Base-by-base conservation (phyloP, 192 early-diverging fungal species). In the Spizellomyces sp. region DNA sequence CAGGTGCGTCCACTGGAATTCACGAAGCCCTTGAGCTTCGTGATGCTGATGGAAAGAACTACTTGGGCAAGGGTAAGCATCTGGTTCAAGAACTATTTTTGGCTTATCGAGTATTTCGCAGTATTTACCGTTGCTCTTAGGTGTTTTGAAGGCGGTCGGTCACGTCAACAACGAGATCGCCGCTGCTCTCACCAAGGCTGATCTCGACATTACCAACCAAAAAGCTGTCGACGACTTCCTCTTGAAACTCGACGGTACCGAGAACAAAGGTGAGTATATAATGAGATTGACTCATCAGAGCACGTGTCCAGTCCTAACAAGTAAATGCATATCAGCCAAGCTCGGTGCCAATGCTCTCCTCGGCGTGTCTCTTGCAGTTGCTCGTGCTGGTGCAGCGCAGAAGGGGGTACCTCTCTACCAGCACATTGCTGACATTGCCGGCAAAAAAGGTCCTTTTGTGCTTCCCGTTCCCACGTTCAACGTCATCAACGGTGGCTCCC, bases 21-120 rank as follows among this genome's bases (percentile, higher is more conserved):
- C 92, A 99, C 85, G 97, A 99, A 86, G 97, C 97, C 58, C 86
- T 98, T 36, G 97, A 99, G 87, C 92, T 99, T 62, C 95, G 97
- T 79, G 97, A 99, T 68, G 87, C 87, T 48, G 88, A 92, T 77
- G 90, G 90, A 81, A 63, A 72, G 62, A 86, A 85, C 48, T 98
- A 98, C 86, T 79, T 95, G 74, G 97, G 97, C 86, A 99, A 99
- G 86, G 92, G 93, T 95, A 88, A 73, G 80, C 73, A 67, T 55
- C 56, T 7, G 54, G 22, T 56, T 6, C 4, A 22, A 6, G 7
- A 19, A 4, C 4, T n/a, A 17, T 17, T 41, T 9, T 41, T 61
- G 9, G 42, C n/a, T 7, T 36, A 42, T 41, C 15, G 4, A 36
- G 17, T 15, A 61, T 9, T 42, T 15, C 59, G 59, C 15, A 36